These are phyloP conservation scores for Mycogone perniciosa DNA, from an alignment of 2,329 filamentous ascomycete genomes.

Conservation along the genomic window DNA sequence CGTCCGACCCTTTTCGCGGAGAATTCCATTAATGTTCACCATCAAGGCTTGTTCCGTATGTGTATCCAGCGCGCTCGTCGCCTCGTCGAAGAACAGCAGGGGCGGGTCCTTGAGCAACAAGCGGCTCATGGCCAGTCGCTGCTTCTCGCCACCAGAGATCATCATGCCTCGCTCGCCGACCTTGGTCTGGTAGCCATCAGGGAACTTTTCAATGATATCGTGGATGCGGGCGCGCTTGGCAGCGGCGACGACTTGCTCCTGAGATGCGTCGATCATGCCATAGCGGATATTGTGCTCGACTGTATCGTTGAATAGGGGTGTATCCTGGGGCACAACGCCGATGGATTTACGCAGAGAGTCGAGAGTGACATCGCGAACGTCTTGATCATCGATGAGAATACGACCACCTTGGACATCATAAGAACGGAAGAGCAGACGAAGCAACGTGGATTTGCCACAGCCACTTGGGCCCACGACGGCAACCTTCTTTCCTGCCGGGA, in stretches of 20 bases:
- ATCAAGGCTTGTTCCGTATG: conserved; percentile 89
- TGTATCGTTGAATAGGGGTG: conserved; percentile 92
- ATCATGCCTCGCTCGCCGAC: conserved; percentile 94
- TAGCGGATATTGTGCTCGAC: conserved; percentile 96
- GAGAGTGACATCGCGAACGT: conserved; percentile 74
- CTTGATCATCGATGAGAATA: conserved; percentile 88
- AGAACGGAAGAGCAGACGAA: conserved; percentile 86
- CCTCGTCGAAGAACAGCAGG: conserved; percentile 90
- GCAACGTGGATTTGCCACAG: conserved; percentile 90
- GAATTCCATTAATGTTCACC: conserved; percentile 85
- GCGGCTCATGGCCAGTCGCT: conserved; percentile 77
- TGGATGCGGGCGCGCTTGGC: conserved; percentile 80
- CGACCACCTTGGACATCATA: conserved; percentile 83
- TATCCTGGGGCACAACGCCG: conserved; percentile 95
- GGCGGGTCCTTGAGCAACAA: conserved; percentile 85
- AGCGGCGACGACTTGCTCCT: conserved; percentile 67
- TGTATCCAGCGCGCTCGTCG: conserved; percentile 85
- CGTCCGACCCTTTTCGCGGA: conserved; percentile 80
- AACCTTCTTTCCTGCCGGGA: conserved; percentile 92
- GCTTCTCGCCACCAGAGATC: conserved; percentile 94
- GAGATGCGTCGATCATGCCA: conserved; percentile 69
- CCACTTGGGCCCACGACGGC: conserved; percentile 92
- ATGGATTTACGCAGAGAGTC: conserved; percentile 80
- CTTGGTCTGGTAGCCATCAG: conserved; percentile 82
- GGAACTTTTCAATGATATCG: conserved; percentile 71